A percentile compares a stretch with the other conserved stretches of the same genome.
Conservation (phyloP, 345 rosid genomes). For the Sonneratia caseolaris region DNA sequence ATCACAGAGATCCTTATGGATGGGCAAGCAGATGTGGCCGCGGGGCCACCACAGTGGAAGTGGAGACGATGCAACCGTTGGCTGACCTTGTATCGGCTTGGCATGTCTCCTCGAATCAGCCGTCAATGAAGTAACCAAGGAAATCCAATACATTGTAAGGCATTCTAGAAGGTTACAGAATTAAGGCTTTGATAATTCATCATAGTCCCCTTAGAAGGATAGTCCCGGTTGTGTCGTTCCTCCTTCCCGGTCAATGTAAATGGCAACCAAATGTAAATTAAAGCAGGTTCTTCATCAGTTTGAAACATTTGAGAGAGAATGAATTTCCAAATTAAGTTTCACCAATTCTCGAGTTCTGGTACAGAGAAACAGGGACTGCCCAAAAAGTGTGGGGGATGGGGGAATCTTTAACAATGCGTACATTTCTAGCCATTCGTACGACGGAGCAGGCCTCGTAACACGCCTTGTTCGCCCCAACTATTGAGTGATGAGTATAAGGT, state of each 20-base stretch:
- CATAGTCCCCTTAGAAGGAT: background rate
- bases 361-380: too few species aligned
- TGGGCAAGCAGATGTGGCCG: too few species aligned
- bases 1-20: conserved; percentile 7
- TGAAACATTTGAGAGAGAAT: background rate
- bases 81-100: conserved; percentile 27
- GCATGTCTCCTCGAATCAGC: conserved; percentile 41
- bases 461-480: background rate
- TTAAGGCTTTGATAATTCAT: background rate
- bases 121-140: conserved; percentile 38
- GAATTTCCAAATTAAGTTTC: too few species aligned
- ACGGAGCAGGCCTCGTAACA: background rate
- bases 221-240: background rate
- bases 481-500: background rate
- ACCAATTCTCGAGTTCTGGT: background rate
- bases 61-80: conserved; percentile 35
- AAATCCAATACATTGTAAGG: conserved; percentile 33
- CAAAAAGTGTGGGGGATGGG: too few species aligned
- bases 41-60: conserved; percentile 22
- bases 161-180: conserved; percentile 14
- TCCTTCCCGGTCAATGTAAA: background rate
- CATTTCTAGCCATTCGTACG: background rate
- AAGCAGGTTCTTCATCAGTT: background rate
- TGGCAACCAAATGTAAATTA: background rate
- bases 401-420: too few species aligned